These are phyloP conservation scores for Nicotiana benthamiana DNA, from an alignment of 257 asterid genomes.

Conservation along the genomic window DNA sequence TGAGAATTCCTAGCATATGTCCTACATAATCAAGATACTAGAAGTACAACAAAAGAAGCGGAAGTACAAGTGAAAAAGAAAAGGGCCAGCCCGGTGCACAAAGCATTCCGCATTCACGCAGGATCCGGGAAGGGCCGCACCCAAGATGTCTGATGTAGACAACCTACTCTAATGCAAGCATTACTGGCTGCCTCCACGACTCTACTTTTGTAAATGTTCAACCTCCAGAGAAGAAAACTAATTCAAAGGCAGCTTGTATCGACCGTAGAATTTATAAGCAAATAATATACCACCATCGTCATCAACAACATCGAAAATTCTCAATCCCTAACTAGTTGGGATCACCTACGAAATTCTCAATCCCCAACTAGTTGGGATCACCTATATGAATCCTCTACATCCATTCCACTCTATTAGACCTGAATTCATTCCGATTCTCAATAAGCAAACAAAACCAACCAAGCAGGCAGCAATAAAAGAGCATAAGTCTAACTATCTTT, in stretches of 20 bases:
- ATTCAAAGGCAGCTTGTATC: background rate
- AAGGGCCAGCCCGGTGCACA: no score
- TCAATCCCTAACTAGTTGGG: no score
- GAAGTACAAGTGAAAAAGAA: background rate
- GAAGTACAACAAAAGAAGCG: background rate
- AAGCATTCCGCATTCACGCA: no score
- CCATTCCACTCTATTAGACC: background rate
- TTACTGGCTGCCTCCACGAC: no score
- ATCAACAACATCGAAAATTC: background rate
- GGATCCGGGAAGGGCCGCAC: no score
- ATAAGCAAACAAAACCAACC: background rate
- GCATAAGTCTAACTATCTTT: background rate
- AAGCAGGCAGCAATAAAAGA: background rate
- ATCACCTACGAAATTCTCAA: no score
- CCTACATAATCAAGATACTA: background rate
- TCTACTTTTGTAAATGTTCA: background rate
- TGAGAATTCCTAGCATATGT: background rate
- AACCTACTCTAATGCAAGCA: no score
- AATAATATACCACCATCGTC: background rate
- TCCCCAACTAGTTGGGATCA: background rate
- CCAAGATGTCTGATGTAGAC: no score
- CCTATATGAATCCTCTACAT: background rate
- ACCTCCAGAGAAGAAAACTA: background rate
- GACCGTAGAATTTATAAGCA: background rate
- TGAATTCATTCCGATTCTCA: background rate